Conservation (phyloP, 257 asterid species). For the Ehretia macrophylla region DNA sequence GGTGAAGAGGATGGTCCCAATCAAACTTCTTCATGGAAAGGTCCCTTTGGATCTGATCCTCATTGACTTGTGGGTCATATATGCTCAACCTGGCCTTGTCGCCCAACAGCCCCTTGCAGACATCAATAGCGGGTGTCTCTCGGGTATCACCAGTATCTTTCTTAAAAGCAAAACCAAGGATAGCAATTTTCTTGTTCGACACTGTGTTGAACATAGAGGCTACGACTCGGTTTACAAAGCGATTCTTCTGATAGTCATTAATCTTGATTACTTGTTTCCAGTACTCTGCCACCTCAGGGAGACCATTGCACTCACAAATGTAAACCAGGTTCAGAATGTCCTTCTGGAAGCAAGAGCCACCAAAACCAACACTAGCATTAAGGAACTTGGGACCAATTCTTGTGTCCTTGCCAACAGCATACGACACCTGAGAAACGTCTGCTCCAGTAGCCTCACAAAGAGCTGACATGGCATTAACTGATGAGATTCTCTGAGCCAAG, state of each 20-base stretch:
- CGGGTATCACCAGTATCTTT: constrained; percentile 83
- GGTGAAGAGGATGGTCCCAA: constrained; percentile 92
- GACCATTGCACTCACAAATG: constrained; percentile 84
- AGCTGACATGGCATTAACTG: constrained; percentile 90
- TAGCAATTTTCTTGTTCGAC: constrained; percentile 71
- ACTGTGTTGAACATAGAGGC: constrained; percentile 85
- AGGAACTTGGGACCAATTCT: constrained; percentile 83
- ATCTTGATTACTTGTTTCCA: constrained; percentile 92
- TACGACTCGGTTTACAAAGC: constrained; percentile 73
- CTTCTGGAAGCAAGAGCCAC: constrained; percentile 93
- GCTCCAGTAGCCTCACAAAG: constrained; percentile 93
- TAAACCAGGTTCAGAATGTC: constrained; percentile 80
- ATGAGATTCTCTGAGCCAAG: constrained; percentile 91
- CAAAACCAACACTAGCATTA: constrained; percentile 84
- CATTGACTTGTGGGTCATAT: constrained; percentile 79
- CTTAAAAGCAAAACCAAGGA: constrained; percentile 81
- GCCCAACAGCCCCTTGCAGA: constrained; percentile 77
- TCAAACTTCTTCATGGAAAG: constrained; percentile 76
- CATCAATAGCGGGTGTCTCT: constrained; percentile 85
- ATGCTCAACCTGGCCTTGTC: constrained; percentile 81
- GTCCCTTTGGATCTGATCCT: constrained; percentile 85
- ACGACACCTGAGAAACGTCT: constrained; percentile 62
- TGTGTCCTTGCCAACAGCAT: constrained; percentile 71
- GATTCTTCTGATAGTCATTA: constrained; percentile 73
- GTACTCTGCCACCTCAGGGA: constrained; percentile 83